These are phyloP conservation scores for Aspergillus sp. DNA, from an alignment of 2,329 filamentous ascomycete genomes.

Conservation along the genomic window DNA sequence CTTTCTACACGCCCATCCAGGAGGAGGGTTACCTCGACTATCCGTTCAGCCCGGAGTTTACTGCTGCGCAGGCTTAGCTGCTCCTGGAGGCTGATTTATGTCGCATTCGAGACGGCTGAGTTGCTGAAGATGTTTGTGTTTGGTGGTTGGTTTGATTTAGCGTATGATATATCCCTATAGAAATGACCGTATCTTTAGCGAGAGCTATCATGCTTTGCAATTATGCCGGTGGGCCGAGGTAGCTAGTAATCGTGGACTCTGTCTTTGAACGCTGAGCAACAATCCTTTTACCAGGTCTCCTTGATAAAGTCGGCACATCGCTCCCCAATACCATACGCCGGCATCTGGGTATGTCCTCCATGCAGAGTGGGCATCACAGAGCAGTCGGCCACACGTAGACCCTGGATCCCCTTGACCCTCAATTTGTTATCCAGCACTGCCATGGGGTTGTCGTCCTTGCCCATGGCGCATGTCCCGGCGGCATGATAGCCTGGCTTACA, in stretches of 20 bases:
- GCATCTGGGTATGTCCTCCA: slow-evolving; percentile 56
- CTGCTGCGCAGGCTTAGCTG: neutral
- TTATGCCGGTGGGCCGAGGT: too few species aligned
- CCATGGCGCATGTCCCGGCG: slow-evolving; percentile 58
- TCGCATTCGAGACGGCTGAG: neutral
- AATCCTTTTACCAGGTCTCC: slow-evolving; percentile 17
- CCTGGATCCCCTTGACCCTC: slow-evolving; percentile 52
- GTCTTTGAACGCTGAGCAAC: neutral
- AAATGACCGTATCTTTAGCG: neutral
- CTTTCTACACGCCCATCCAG: slow-evolving; percentile 35
- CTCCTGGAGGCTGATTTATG: neutral
- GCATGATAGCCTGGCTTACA: slow-evolving; percentile 54
- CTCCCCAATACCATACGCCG: slow-evolving; percentile 58
- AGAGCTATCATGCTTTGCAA: neutral
- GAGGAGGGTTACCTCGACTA: slow-evolving; percentile 35
- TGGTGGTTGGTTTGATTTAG: too few species aligned
- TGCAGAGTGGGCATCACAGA: slow-evolving; percentile 54
- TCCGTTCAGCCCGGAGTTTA: slow-evolving; percentile 17
- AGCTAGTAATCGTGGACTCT: too few species aligned
- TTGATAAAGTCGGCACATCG: slow-evolving; percentile 54
- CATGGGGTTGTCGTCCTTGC: slow-evolving; percentile 45
- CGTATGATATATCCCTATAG: neutral
- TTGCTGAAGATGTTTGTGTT: neutral
- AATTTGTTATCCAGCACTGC: slow-evolving; percentile 56
- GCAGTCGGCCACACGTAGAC: slow-evolving; percentile 55